These are phyloP conservation scores for Zygoascus biomembranicola DNA, from an alignment of 805 yeast species.

Conservation along the genomic window DNA sequence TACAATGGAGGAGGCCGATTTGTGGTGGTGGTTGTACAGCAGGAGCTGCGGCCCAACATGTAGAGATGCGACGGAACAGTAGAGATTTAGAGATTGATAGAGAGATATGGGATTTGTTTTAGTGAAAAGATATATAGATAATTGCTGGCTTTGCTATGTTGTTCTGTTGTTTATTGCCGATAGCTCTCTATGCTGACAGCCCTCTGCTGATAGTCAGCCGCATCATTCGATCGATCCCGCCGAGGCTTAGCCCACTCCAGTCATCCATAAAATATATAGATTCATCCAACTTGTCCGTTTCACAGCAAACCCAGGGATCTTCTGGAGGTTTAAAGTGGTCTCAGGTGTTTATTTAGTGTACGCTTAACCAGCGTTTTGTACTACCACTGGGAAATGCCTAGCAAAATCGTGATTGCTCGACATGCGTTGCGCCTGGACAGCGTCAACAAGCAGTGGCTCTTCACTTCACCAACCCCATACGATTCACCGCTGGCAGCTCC, in stretches of 20 bases:
- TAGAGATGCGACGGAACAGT: neutral
- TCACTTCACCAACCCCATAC: slow-evolving; percentile 29
- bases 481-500: slow-evolving; percentile 30
- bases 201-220: neutral
- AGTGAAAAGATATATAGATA: too few species aligned
- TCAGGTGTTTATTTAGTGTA: neutral
- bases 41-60: neutral
- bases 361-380: neutral
- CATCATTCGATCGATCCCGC: neutral
- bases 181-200: too few species aligned
- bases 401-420: slow-evolving; percentile 24
- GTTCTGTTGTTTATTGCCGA: too few species aligned
- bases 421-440: slow-evolving; percentile 30
- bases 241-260: neutral
- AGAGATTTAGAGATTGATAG: neutral
- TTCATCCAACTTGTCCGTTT: neutral
- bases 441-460: slow-evolving; percentile 25
- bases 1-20: slow-evolving; percentile 3
- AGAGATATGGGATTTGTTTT: too few species aligned
- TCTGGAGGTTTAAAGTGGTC: neutral
- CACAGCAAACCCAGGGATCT: neutral
- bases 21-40: neutral
- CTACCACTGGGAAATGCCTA: slow-evolving; percentile 5
- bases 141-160: too few species aligned
- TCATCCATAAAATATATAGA: too few species aligned